These are phyloP conservation scores for Moricandia moricandioides DNA, from an alignment of 345 rosid species.

Conservation along the genomic window DNA sequence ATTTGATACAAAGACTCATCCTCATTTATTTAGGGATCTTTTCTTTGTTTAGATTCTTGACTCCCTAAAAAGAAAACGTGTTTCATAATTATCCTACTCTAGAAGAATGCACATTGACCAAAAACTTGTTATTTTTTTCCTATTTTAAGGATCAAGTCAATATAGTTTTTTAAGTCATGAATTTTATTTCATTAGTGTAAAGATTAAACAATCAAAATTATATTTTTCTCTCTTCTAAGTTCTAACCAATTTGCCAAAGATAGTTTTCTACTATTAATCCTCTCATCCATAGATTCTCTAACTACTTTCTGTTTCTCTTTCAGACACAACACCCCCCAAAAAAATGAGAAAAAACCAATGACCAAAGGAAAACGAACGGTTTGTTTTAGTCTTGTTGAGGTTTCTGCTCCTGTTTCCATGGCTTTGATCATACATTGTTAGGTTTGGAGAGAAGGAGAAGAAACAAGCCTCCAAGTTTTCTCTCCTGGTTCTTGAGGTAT, in stretches of 20 bases:
- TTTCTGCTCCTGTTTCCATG: conserved; percentile 30
- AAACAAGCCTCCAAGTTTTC: conserved; percentile 40
- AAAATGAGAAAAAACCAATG: not conserved
- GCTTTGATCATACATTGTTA: conserved; percentile 32
- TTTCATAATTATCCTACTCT: conserved; percentile 21
- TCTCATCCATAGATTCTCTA: conserved; percentile 28
- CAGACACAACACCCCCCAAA: conserved; percentile 22
- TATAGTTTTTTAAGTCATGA: not conserved
- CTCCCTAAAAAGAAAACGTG: conserved; percentile 12
- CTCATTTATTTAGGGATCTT: conserved; percentile 25
- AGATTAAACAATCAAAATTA: not conserved
- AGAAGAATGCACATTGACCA: conserved; percentile 29
- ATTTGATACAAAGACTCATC: conserved; percentile 30
- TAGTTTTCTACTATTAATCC: conserved; percentile 29
- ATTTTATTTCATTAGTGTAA: not conserved
- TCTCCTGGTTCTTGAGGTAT: conserved; percentile 46
- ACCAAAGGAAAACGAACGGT: not conserved
- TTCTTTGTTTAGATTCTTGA: conserved; percentile 35
- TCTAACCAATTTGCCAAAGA: conserved; percentile 18
- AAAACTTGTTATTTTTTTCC: not conserved
- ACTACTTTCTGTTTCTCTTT: conserved; percentile 34
- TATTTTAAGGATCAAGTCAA: conserved; percentile 8
- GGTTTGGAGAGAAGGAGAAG: conserved; percentile 30
- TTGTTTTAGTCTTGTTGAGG: conserved; percentile 5
- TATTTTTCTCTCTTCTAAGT: not conserved